Conservation (phyloP, 306 rosid species). For the Prunus mira region DNA sequence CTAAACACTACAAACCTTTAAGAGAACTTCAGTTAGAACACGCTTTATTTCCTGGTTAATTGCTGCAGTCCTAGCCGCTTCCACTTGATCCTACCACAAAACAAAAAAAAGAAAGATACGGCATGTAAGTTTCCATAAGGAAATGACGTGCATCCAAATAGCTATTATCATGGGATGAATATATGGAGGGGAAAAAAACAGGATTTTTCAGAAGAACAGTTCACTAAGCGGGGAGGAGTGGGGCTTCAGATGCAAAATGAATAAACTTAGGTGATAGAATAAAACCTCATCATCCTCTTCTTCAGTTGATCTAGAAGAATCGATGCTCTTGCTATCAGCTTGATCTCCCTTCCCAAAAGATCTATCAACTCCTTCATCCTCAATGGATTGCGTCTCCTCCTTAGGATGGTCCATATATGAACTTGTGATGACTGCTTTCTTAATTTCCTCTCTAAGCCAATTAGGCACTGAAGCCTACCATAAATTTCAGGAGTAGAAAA, state of each 20-base stretch:
- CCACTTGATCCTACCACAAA: slow-evolving; percentile 54
- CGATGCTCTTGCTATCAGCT: slow-evolving; percentile 69
- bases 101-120: neutral
- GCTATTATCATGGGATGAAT: neutral
- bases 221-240: neutral
- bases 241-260: neutral
- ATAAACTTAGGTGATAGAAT: slow-evolving; percentile 6
- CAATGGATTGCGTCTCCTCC: slow-evolving; percentile 49
- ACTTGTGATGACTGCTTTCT: slow-evolving; percentile 71
- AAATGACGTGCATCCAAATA: neutral
- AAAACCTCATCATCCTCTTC: slow-evolving; percentile 96
- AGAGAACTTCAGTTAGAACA: slow-evolving; percentile 86
- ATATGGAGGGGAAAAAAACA: neutral
- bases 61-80: slow-evolving; percentile 75
- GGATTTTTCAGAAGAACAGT: neutral
- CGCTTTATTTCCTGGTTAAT: slow-evolving; percentile 89
- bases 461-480: slow-evolving; percentile 90
- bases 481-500: slow-evolving; percentile 21
- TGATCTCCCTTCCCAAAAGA: slow-evolving; percentile 57
- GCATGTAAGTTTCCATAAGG: slow-evolving; percentile 1
- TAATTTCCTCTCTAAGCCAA: slow-evolving; percentile 97
- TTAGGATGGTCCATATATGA: slow-evolving; percentile 68
- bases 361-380: slow-evolving; percentile 51
- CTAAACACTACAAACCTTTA: slow-evolving; percentile 60
- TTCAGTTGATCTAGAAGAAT: slow-evolving; percentile 85